Percentiles rank a stretch among this genome's conserved stretches.
Conservation (phyloP, 2,329 filamentous ascomycete species). For the Thielaviopsis ethacetica region DNA sequence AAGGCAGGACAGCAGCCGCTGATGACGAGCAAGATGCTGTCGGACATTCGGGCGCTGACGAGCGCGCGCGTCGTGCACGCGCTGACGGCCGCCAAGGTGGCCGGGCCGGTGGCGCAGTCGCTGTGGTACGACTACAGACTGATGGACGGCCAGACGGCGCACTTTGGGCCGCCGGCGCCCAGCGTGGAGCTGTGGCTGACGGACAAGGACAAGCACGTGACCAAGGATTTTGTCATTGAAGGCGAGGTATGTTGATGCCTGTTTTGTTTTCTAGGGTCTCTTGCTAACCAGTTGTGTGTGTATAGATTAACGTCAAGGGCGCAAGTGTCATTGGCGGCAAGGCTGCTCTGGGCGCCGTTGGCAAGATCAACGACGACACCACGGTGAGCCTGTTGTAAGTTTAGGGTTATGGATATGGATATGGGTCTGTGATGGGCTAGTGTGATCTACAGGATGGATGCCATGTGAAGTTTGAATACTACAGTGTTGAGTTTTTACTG, state of each 20-base stretch:
- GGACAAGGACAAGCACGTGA: slow-evolving; percentile 43
- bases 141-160: slow-evolving; percentile 27
- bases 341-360: slow-evolving; percentile 45
- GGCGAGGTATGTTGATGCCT: slow-evolving; percentile 38
- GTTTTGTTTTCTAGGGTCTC: background rate
- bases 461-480: background rate
- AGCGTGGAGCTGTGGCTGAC: slow-evolving; percentile 62
- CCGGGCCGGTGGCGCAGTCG: slow-evolving; percentile 77
- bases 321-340: slow-evolving; percentile 50
- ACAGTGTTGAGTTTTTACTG: background rate
- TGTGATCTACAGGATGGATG: background rate
- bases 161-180: slow-evolving; percentile 72
- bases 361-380: slow-evolving; percentile 53
- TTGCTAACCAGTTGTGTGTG: background rate
- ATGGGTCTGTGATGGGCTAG: background rate
- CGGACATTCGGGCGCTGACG: slow-evolving; percentile 68
- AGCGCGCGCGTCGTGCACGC: slow-evolving; percentile 72
- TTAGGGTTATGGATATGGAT: background rate
- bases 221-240: slow-evolving; percentile 42
- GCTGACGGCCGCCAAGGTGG: slow-evolving; percentile 65
- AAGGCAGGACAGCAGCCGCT: slow-evolving; percentile 47
- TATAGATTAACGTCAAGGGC: slow-evolving; percentile 8
- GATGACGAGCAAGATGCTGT: slow-evolving; percentile 53
- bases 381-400: slow-evolving; percentile 43
- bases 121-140: slow-evolving; percentile 74